A percentile compares a stretch with the other conserved stretches of the same genome.
phyloP scores from a whole-genome alignment of 176 grass and related monocot genomes.

The Hordeum vulgare region MorexV3_pseudomolecules_assembly NC_058524.1:259297804-259298303 shows the following conservation, averaged over 20 bases:
- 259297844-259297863: not conserved
- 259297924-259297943: not conserved
- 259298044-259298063: no score
- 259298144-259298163: not conserved
- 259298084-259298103: no score
- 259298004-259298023: not conserved
- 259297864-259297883: not conserved
- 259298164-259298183: not conserved
- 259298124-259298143: no score
- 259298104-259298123: not conserved
- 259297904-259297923: not conserved
- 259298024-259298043: no score
- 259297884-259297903: conserved; percentile 27
- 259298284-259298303: no score
- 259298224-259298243: not conserved
- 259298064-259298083: no score
- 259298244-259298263: no score
- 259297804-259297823: no score
- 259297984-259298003: not conserved
- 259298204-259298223: not conserved
- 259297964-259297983: not conserved
- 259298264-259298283: no score
- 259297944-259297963: no score
- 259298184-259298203: not conserved
- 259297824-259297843: not conserved